Base-by-base conservation (phyloP, 2,329 filamentous ascomycete species). In the Aspergillus proliferans region DNA sequence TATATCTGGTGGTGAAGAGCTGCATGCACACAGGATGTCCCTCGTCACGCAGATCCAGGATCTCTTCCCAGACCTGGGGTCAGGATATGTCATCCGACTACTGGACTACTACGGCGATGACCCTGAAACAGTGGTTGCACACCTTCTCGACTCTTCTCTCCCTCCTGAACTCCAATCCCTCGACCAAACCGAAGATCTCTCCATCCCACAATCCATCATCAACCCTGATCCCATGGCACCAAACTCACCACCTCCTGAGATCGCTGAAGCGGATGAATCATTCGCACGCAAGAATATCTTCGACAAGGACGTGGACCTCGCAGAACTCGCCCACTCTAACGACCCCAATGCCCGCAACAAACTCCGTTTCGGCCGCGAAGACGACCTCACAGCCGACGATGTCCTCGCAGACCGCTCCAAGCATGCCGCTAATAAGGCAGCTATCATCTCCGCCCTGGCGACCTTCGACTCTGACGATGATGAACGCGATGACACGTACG, bases 401-500 rank as follows among this genome's bases (percentile, higher is more conserved):
- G 70, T 92, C 14, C 78, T 92, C 6, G 73, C 79, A 43, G 84
- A 89, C 61, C 80, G 80, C 45, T 77, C 80, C 18, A 62, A 71
- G 43, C 71, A 72, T 55, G 82, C 84, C 3, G 81, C 85, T 1
- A 84, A 84, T 59, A 95, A 94, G 71, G 88, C 89, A 0, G 86
- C 89, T 9, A 95, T 96, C 58, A 73, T 95, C 21, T 88, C 91
- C 3, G 92, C 92, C 0, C 80, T 97, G 2, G 88, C 89, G 14
- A 80, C 86, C 0, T 96, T 97, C 58, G 91, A 97, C 70, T 86
- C 85, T 0, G 92, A 97, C 59, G 93, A 97, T 57, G 93, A 98
- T 66, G 93, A 98, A 71, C 82, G 90, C 33, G 93, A 98, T 67
- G 93, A 98, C 66, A 97, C 92, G 0, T 98, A 98, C 64, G 93